Base-by-base conservation (phyloP, 2,329 filamentous ascomycete species). In the Microcera coccophila region DNA sequence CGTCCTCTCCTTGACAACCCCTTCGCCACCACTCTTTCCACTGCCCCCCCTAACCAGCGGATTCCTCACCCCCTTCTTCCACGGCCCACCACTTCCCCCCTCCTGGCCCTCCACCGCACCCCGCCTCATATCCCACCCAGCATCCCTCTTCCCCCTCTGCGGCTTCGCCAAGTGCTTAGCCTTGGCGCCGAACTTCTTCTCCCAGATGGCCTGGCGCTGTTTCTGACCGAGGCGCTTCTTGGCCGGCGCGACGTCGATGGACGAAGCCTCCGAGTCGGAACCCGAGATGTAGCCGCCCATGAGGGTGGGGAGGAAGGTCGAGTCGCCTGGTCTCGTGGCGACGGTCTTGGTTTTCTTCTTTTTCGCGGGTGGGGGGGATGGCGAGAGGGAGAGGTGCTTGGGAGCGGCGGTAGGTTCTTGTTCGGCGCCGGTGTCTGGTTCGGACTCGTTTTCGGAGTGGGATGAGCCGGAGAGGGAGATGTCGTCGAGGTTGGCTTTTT, bases 231-330 rank as follows among this genome's bases (percentile, higher is more conserved):
- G 75, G 57, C 91, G 90, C 66, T 90, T 90, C 54, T 80, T 79
- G 0, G 73, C 66, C 1, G 71, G 72, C 5, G 76, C 78, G 2
- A 74, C 64, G 39, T 89, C 85, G 17, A 87, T 69, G 49, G 86
- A 83, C 0, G 83, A 85, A 5, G 77, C 78, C 22, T 26, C 22
- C 0, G 76, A 80, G 53, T 87, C 85, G 8, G 83, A 87, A 36
- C 85, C 86, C 2, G 85, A 89, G 55, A 87, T 78, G 67, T 91
- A 94, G 43, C 85, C 85, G 16, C 82, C 84, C 76, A 88, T 87
- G 14, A 93, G 76, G 1, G 82, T 81, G 0, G 87, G 87, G 2
- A 93, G 69, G 60, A 90, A 89, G 32, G 50, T 53, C 1, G 51
- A 47, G 2, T 48, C 50, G 16, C 45, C 35, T 12, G 50, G 22